These are phyloP conservation scores for Gossypium mustelinum DNA, from an alignment of 345 rosid genomes.

Conservation along the genomic window DNA sequence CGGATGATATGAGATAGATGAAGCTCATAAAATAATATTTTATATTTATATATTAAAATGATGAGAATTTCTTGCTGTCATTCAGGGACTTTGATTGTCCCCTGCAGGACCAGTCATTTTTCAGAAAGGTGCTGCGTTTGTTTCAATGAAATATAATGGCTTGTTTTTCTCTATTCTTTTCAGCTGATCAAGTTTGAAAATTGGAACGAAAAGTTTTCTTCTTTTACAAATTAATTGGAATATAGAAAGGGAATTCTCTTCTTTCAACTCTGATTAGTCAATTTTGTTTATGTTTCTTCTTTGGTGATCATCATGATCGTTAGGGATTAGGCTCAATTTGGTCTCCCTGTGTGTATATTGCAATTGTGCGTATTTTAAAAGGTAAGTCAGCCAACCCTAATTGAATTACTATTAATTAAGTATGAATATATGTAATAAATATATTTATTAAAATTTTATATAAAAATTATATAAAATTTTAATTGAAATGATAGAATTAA, in stretches of 20 bases:
- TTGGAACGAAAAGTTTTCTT: not conserved
- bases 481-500: too few species aligned
- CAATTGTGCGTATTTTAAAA: not conserved
- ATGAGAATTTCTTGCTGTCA: not conserved
- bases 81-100: slow-evolving; percentile 8
- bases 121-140: slow-evolving; percentile 15
- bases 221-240: not conserved
- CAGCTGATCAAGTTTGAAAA: slow-evolving; percentile 9
- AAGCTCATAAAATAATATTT: not conserved
- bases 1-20: not conserved
- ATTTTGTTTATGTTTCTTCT: not conserved
- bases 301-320: not conserved
- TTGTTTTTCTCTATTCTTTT: not conserved
- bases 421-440: not conserved
- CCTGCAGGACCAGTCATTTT: slow-evolving; percentile 4
- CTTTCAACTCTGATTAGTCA: not conserved
- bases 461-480: too few species aligned
- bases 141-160: slow-evolving; percentile 13
- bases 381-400: not conserved
- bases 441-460: too few species aligned
- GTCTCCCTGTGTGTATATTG: not conserved
- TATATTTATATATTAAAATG: not conserved
- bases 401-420: too few species aligned
- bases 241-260: not conserved
- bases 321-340: not conserved